These are phyloP conservation scores for Castanea mollissima DNA, from an alignment of 306 rosid species.

Conservation along the genomic window DNA sequence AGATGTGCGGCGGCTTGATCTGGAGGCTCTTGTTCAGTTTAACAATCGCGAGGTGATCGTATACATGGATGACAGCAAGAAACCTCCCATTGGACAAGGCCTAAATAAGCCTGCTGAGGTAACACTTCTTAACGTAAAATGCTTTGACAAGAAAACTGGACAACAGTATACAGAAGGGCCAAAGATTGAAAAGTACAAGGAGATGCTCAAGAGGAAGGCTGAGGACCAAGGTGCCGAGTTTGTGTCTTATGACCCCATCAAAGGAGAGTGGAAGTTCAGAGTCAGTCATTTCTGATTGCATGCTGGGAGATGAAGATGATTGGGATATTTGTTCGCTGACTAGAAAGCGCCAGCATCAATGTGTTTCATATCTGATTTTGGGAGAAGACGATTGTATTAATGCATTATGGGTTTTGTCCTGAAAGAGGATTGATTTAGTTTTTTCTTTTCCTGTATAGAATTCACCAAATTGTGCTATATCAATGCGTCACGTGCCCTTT, in stretches of 20 bases:
- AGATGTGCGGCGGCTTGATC: constrained; percentile 86
- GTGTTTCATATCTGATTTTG: neutral
- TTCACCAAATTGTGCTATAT: constrained; percentile 7
- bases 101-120: constrained; percentile 98
- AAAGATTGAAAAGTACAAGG: constrained; percentile 73
- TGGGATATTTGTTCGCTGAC: constrained; percentile 24
- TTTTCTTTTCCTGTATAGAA: constrained; percentile 19
- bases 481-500: neutral
- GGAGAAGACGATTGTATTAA: neutral
- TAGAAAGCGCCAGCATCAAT: neutral
- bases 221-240: constrained; percentile 95
- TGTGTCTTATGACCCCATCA: constrained; percentile 63
- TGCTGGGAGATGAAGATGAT: constrained; percentile 48
- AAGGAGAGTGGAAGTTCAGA: constrained; percentile 95
- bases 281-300: constrained; percentile 71
- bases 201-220: constrained; percentile 87
- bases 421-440: neutral
- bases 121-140: constrained; percentile 83
- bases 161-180: constrained; percentile 73
- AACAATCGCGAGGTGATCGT: constrained; percentile 94
- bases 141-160: constrained; percentile 77
- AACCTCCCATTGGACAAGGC: constrained; percentile 96
- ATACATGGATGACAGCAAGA: constrained; percentile 85
- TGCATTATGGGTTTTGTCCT: constrained; percentile 1
- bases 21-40: constrained; percentile 81